Percentiles rank a stretch among this genome's conserved stretches.
phyloP scores from a whole-genome alignment of 208 protist genomes.

The Wallacemonas sp. region DNA sequence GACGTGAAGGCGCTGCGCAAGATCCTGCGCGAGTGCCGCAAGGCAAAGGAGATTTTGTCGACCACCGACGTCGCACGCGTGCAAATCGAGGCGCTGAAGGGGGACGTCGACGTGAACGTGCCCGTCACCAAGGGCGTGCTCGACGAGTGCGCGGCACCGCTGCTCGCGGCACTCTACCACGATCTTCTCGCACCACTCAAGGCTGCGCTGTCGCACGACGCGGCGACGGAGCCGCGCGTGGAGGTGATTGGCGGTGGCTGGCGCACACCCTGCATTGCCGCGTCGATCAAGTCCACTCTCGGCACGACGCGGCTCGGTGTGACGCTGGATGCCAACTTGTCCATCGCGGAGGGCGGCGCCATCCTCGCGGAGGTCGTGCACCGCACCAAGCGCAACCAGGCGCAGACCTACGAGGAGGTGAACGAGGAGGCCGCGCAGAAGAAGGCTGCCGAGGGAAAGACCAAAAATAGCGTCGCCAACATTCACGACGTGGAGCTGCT shows the following conservation, averaged over 20 bases:
- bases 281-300: slow-evolving; percentile 47
- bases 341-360: slow-evolving; percentile 67
- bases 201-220: slow-evolving; percentile 1
- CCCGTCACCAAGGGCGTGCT: slow-evolving; percentile 33
- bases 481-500: slow-evolving; percentile 42
- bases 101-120: slow-evolving; percentile 50
- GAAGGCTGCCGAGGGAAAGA: slow-evolving; percentile 1
- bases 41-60: slow-evolving; percentile 79
- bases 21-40: slow-evolving; percentile 60
- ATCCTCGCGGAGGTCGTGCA: slow-evolving; percentile 42
- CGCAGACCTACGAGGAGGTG: slow-evolving; percentile 1
- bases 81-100: slow-evolving; percentile 54
- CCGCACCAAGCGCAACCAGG: not conserved
- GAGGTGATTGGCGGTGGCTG: slow-evolving; percentile 80
- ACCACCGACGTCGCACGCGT: slow-evolving; percentile 49
- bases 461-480: slow-evolving; percentile 2
- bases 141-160: slow-evolving; percentile 33
- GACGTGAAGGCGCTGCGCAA: slow-evolving; percentile 57
- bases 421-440: slow-evolving; percentile 18
- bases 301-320: slow-evolving; percentile 42
- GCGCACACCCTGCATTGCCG: slow-evolving; percentile 53
- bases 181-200: slow-evolving; percentile 38
- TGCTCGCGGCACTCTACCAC: slow-evolving; percentile 28
- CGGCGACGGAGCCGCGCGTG: slow-evolving; percentile 35
- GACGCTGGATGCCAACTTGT: slow-evolving; percentile 61